Base-by-base conservation (phyloP, 805 yeast genomes). In the Metschnikowia reukaufii region DNA sequence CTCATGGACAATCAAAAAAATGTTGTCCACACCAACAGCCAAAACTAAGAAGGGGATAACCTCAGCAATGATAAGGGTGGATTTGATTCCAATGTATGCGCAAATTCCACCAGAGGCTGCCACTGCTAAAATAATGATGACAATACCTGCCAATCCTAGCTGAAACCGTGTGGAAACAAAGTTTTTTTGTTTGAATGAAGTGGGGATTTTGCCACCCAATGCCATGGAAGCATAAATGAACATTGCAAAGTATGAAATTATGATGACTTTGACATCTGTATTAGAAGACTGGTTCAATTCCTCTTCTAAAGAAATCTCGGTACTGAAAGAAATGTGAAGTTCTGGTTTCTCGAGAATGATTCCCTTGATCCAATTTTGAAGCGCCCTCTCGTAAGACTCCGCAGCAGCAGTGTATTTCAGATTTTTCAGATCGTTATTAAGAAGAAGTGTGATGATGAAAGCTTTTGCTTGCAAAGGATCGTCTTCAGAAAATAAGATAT, bases 21-120 rank as follows among this genome's bases (percentile, higher is more conserved):
- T 87, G 63, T 92, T 92, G 67, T 92, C 99, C 21, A 92, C 89
- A n/a, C 99, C 99, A 46, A 92, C 84, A 0, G 99, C 99, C 48
- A 92, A 73, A 12, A 92, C 86, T 58, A 92, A 71, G 61, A 92
- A 92, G 8, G 98, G 98, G 29, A 92, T 92, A 5, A 92, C 99
- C 63, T 94, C 98, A 2, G 98, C 97, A 47, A 92, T 89, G 54
- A 92, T 91, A 36, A 92, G 71, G 0, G 98, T 92, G 0, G 96
- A 87, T 59, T 87, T 88, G 40, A 91, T 67, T 0, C 94, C 95
- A n/a, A 86, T 48, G 5, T 78, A 58, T 10, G 94, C 79, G 65
- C 88, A 86, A 4, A 89, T 56, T 0, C 98, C 98, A 0, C 90
- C 88, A 0, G 97, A 82, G 1, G 96, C 77, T 0, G 80, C 64